A percentile compares a stretch with the other conserved stretches of the same genome.
phyloP scores from a whole-genome alignment of 2,329 filamentous ascomycete species.

The Diaporthe nobilis region DNA sequence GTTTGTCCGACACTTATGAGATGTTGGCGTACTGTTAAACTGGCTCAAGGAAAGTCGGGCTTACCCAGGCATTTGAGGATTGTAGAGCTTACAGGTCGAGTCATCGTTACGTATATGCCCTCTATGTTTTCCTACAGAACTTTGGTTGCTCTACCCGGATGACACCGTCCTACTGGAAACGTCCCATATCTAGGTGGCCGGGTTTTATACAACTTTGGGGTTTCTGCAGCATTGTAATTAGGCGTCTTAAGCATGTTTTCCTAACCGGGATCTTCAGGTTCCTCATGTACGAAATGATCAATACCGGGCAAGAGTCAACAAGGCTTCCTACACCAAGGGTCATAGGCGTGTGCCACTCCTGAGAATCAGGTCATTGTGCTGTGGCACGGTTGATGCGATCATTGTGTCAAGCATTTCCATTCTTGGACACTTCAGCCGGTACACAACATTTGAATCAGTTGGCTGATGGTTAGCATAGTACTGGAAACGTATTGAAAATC shows the following conservation, averaged over 20 bases:
- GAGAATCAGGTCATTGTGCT: not conserved
- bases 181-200: too few species aligned
- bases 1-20: not conserved
- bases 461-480: not conserved
- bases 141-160: too few species aligned
- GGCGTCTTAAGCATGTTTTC: too few species aligned
- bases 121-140: not conserved
- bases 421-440: not conserved
- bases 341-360: not conserved
- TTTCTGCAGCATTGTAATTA: too few species aligned
- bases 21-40: not conserved
- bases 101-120: not conserved
- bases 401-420: not conserved
- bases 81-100: too few species aligned
- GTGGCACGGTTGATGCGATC: not conserved
- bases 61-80: not conserved
- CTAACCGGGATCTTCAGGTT: too few species aligned
- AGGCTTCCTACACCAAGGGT: not conserved
- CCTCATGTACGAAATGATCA: too few species aligned
- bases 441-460: not conserved
- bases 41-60: not conserved
- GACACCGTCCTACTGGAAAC: not conserved
- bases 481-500: not conserved
- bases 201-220: too few species aligned
- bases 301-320: too few species aligned